Base-by-base conservation (phyloP, 2,329 filamentous ascomycete genomes). In the Emergomyces pasteurianus region DNA sequence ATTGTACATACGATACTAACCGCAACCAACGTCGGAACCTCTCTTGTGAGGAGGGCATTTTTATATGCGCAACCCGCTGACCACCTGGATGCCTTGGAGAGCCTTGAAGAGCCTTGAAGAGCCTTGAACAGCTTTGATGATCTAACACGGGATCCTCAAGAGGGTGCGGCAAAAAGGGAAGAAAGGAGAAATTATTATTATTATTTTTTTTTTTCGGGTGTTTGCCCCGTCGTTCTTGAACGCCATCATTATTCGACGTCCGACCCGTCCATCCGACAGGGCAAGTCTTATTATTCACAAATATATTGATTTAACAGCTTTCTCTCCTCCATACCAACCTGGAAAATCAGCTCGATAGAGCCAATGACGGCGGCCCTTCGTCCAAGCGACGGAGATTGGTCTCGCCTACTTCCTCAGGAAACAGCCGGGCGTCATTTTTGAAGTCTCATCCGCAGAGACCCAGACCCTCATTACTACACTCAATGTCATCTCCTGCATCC, bases 371-470 rank as follows among this genome's bases (percentile, higher is more conserved):
- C 47, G 69, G 62, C 47, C 67, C 65, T 66, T 67, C 66, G 62
- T 66, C 64, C 43, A 68, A 69, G 63, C 67, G 69, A 63, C 68
- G 71, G 71, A 72, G 71, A 67, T 66, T 71, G 67, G 67, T 67
- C 65, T 71, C 69, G 61, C 67, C 69, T 66, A 62, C 64, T 60
- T 52, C 60, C 52, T 58, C 46, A 2, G 23, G 34, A 42, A 34
- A n/a, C 54, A 59, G 63, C 64, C 62, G 60, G 64, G 64, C 60
- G 18, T 21, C 47, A 21, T 38, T 46, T 26, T 18, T 62, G 28
- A 59, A 59, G 14, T 52, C 40, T 31, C 36, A n/a, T 31, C 38
- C 4, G 10, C 55, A 49, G n/a, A 36, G 14, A 43, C 18, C 21
- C n/a, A 40, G 53, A 49, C 52, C n/a, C 34, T 21, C 14, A 0